Base-by-base conservation (phyloP, 768 basidiomycete genomes). In the Leccinum subtestaceum region DNA sequence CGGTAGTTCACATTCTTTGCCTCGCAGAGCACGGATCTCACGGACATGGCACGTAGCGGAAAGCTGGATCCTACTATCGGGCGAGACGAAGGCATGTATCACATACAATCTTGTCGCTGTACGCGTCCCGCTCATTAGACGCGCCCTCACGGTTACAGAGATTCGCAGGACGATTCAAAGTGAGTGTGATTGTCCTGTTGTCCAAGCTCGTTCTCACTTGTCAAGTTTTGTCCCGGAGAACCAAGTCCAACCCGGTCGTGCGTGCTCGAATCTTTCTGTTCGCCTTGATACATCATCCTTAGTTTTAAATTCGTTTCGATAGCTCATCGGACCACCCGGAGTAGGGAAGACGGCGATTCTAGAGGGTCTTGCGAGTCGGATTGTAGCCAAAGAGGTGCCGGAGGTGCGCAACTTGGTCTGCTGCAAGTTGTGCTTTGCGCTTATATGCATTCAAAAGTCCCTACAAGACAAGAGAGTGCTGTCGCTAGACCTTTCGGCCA, bases 341-440 rank as follows among this genome's bases (percentile, higher is more conserved):
- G 92, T 95, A 12, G 94, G 94, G 0, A 97, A 97, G 75, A 96
- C 94, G 0, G 93, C 94, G 0, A 94, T 96, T 53, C 71, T 95
- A 12, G 94, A 95, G 74, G 94, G 94, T 2, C 80, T 97, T 15
- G 94, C 94, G 0, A 89, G 84, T 64, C 79, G 94, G 23, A 94
- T 96, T 54, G 85, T 95, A 1, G 83, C 89, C 3, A 91, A 87
- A 70, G 93, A 95, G 70, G 94, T 96, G 8, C 94, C 94, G 17
- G 94, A 95, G 79, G 92, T 92, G 78, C 7, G 55, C 40, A 43
- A 19, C n/a, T 43, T 57, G 6, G 27, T 27, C 27, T 27, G 27
- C 27, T 27, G 27, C 27, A 27, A 27, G 27, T 27, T 27, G 27
- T 27, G 11, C 8, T 19, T 43, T 31, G n/a, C 5, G n/a, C 57